These are phyloP conservation scores for Hydrangea macrophylla DNA, from an alignment of 148 eudicot species.

Conservation along the genomic window DNA sequence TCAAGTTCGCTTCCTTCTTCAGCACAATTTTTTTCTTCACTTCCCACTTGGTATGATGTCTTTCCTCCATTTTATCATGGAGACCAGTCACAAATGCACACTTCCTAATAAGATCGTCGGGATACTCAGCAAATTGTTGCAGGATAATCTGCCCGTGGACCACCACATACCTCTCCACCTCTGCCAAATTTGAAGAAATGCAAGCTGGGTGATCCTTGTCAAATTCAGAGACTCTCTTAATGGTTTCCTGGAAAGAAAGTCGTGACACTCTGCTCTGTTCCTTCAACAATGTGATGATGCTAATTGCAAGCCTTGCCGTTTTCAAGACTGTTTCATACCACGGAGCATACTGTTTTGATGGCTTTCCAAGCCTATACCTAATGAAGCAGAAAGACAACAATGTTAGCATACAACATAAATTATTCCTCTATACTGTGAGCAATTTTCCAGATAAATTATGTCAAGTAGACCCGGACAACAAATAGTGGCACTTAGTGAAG, in stretches of 20 bases:
- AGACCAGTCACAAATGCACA: not conserved
- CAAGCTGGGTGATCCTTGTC: slow-evolving; percentile 37
- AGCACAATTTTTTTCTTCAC: not conserved
- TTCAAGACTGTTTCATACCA: slow-evolving; percentile 58
- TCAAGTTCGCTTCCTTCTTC: slow-evolving; percentile 1
- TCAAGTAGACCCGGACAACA: not conserved
- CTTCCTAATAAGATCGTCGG: not conserved
- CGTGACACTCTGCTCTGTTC: slow-evolving; percentile 54
- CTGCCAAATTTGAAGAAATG: slow-evolving; percentile 36
- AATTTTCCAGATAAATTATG: not conserved
- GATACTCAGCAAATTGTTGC: slow-evolving; percentile 35
- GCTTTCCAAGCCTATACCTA: slow-evolving; percentile 63
- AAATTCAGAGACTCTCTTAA: slow-evolving; percentile 43
- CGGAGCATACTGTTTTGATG: slow-evolving; percentile 53
- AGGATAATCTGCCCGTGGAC: slow-evolving; percentile 57
- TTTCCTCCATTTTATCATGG: not conserved
- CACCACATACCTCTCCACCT: slow-evolving; percentile 43
- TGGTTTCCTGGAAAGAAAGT: slow-evolving; percentile 38
- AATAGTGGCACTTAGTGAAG: not conserved
- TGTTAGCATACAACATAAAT: not conserved
- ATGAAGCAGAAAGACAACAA: slow-evolving; percentile 3
- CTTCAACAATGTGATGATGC: slow-evolving; percentile 45
- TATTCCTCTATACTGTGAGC: not conserved
- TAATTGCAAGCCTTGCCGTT: slow-evolving; percentile 43
- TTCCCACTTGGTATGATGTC: not conserved